Conservation (phyloP, 1,139 yeast genomes). For the Yamadazyma trypodendri region DNA sequence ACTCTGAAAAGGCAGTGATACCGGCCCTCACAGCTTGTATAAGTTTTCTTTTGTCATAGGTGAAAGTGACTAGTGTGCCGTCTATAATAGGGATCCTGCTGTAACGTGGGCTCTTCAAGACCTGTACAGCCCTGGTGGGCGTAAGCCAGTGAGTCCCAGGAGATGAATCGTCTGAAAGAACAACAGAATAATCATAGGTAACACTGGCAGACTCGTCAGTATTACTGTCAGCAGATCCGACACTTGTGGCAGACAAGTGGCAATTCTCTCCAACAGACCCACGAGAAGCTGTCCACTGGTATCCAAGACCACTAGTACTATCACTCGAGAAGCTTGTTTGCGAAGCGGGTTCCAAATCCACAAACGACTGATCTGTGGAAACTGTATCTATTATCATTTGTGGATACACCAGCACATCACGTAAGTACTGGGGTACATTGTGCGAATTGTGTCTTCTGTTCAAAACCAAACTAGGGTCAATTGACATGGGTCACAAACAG, state of each 20-base stretch:
- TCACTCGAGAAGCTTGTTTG: neutral
- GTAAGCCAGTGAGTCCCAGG: too few species aligned
- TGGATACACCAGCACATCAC: neutral
- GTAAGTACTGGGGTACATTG: neutral
- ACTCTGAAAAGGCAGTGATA: neutral
- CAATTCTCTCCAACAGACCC: too few species aligned
- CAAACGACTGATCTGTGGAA: neutral
- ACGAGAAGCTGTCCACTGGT: too few species aligned
- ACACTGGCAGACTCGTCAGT: too few species aligned
- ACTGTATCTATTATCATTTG: neutral
- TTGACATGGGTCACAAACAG: constrained; percentile 1
- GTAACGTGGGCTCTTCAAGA: neutral
- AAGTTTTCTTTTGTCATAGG: neutral
- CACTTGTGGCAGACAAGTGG: too few species aligned
- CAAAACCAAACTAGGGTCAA: constrained; percentile 2
- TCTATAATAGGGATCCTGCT: neutral
- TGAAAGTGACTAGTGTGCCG: neutral
- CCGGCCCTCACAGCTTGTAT: neutral
- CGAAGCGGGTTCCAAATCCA: neutral
- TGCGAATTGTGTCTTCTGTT: neutral
- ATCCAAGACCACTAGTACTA: too few species aligned
- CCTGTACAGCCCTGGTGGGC: neutral
- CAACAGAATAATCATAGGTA: too few species aligned
- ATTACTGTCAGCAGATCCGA: too few species aligned
- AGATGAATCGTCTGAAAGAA: too few species aligned